A percentile compares a stretch with the other conserved stretches of the same genome.
phyloP scores from a whole-genome alignment of 768 basidiomycete species.

The Phlegmacium glaucopus region DNA sequence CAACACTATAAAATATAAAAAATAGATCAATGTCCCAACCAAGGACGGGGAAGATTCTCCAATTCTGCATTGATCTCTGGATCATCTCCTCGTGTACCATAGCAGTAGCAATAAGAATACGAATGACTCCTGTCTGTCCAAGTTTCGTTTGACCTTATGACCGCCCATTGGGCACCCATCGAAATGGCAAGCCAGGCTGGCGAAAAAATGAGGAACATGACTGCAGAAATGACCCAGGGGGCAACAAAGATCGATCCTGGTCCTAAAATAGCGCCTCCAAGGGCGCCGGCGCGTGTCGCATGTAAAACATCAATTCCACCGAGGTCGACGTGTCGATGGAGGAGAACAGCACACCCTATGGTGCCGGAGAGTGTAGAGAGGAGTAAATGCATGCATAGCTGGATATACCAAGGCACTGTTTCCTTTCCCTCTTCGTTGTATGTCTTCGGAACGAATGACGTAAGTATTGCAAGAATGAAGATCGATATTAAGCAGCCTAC shows the following conservation, averaged over 20 bases:
- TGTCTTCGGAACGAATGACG: constrained; percentile 1
- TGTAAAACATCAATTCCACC: too few species aligned
- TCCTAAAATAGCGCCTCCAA: constrained; percentile 19
- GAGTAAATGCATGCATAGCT: constrained; percentile 3
- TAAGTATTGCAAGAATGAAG: constrained; percentile 7
- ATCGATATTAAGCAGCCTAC: too few species aligned
- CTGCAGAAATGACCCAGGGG: constrained; percentile 8
- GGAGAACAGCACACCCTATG: constrained; percentile 19
- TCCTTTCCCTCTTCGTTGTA: background rate
- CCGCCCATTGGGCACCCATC: constrained; percentile 17
- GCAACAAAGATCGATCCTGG: constrained; percentile 11
- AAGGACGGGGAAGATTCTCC: constrained; percentile 6
- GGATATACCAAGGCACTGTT: constrained; percentile 10
- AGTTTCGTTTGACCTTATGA: constrained; percentile 14
- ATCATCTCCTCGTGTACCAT: constrained; percentile 19
- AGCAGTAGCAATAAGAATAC: constrained; percentile 16
- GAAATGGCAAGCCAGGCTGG: constrained; percentile 18
- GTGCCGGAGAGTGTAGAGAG: constrained; percentile 14
- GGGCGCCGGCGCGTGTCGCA: constrained; percentile 20
- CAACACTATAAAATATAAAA: too few species aligned
- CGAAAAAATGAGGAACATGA: constrained; percentile 15
- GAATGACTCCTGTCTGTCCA: constrained; percentile 13
- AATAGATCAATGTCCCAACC: too few species aligned
- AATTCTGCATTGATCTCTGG: constrained; percentile 18
- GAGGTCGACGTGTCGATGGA: constrained; percentile 13